Percentiles rank a stretch among this genome's conserved stretches.
phyloP scores from a whole-genome alignment of 2,329 filamentous ascomycete genomes.

The Trichoderma sp. region DNA sequence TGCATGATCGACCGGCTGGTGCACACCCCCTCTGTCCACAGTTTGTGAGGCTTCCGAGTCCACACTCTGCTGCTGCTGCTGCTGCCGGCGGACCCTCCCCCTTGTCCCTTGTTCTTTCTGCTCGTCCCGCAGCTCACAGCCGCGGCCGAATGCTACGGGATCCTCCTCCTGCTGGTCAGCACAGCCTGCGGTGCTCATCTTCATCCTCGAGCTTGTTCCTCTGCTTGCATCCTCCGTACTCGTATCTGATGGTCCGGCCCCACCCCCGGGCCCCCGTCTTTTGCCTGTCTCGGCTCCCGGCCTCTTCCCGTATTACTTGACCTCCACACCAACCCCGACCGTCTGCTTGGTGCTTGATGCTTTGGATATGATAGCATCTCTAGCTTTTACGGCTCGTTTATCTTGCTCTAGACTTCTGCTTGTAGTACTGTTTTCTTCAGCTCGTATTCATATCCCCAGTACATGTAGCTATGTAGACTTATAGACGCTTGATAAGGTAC shows the following conservation, averaged over 20 bases:
- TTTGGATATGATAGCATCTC: not conserved
- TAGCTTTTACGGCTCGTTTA: not conserved
- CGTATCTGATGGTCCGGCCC: not conserved
- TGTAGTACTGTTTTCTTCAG: not conserved
- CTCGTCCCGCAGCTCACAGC: not conserved
- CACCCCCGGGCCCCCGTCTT: slow-evolving; percentile 16
- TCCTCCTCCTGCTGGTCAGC: not conserved
- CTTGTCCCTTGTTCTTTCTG: not conserved
- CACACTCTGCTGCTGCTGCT: not conserved
- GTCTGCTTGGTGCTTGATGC: not conserved
- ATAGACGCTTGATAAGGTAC: too few relatives aligned
- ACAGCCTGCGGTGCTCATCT: not conserved
- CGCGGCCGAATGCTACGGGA: not conserved
- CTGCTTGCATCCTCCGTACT: not conserved
- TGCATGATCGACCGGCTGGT: not conserved
- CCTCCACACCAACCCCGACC: not conserved
- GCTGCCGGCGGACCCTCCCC: not conserved
- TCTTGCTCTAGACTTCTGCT: not conserved
- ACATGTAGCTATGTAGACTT: too few relatives aligned
- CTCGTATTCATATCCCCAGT: not conserved
- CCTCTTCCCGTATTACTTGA: not conserved
- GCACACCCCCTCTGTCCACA: not conserved
- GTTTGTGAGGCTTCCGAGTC: not conserved
- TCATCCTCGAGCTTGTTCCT: not conserved
- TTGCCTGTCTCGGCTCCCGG: slow-evolving; percentile 19